These are phyloP conservation scores for Monosporozyma siamensis DNA, from an alignment of 805 yeast genomes.

Conservation along the genomic window DNA sequence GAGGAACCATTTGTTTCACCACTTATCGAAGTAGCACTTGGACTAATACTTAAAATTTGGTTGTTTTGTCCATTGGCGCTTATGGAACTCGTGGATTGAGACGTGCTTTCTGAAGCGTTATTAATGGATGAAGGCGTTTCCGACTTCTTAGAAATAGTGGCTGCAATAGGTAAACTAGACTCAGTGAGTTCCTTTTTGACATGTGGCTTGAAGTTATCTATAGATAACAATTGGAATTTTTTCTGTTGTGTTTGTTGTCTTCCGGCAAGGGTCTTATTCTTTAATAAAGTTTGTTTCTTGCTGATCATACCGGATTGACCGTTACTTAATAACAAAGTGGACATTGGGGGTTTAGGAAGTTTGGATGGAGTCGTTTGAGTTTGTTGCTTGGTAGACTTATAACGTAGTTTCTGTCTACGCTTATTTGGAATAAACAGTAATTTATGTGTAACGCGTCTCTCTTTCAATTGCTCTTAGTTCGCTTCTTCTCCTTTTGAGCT, in stretches of 20 bases:
- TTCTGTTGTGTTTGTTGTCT: not conserved
- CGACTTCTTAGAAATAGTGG: no score
- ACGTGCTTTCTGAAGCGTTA: not conserved
- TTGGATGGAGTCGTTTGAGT: not conserved
- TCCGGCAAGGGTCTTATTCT: not conserved
- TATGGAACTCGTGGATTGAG: no score
- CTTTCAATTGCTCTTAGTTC: no score
- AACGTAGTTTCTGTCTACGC: no score
- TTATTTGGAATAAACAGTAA: no score
- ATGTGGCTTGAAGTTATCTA: not conserved
- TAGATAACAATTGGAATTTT: not conserved
- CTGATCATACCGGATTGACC: not conserved
- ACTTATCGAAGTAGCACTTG: no score
- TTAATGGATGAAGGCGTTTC: no score
- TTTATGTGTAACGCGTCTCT: no score
- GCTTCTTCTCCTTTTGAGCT: no score
- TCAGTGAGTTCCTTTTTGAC: not conserved
- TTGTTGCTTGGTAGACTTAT: not conserved
- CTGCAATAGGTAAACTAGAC: not conserved
- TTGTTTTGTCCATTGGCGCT: no score
- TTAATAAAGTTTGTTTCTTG: not conserved
- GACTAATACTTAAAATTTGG: no score
- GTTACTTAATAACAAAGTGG: not conserved
- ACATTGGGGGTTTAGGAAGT: not conserved
- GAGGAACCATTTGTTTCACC: no score